Conservation (phyloP, 2,329 filamentous ascomycete species). For the Lachnellula subtilissima region DNA sequence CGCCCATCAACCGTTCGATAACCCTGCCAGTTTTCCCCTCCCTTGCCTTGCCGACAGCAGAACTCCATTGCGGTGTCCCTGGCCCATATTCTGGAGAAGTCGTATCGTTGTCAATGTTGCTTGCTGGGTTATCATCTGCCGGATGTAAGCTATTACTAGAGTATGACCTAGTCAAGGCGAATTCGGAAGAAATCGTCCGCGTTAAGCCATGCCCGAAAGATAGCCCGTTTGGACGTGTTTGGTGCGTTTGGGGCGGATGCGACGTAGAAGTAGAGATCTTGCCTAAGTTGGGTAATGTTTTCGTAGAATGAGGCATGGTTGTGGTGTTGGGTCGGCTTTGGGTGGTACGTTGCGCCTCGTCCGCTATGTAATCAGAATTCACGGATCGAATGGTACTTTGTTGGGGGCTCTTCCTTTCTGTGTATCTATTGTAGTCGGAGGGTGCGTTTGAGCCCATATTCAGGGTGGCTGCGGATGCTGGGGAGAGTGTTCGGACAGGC, state of each 20-base stretch:
- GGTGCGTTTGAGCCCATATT: slow-evolving; percentile 15
- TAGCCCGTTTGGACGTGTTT: slow-evolving; percentile 15
- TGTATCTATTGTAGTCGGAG: slow-evolving; percentile 3
- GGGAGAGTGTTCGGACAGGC: slow-evolving; percentile 22
- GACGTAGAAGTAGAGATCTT: slow-evolving; percentile 11
- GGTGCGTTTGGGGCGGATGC: slow-evolving; percentile 19
- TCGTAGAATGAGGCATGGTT: slow-evolving; percentile 19
- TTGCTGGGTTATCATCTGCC: slow-evolving; percentile 13
- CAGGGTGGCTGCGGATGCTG: slow-evolving; percentile 26
- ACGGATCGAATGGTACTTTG: slow-evolving; percentile 27
- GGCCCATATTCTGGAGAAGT: background rate
- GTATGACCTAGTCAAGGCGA: slow-evolving; percentile 24
- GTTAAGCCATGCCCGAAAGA: slow-evolving; percentile 16
- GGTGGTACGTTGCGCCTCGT: slow-evolving; percentile 3
- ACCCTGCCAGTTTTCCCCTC: slow-evolving; percentile 71
- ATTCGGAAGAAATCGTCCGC: slow-evolving; percentile 29
- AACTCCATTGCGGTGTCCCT: slow-evolving; percentile 47
- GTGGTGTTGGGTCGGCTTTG: too few relatives aligned
- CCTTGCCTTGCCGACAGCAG: slow-evolving; percentile 64
- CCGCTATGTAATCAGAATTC: slow-evolving; percentile 17
- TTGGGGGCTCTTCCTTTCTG: slow-evolving; percentile 13
- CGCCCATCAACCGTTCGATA: slow-evolving; percentile 75
- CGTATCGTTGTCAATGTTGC: slow-evolving; percentile 1
- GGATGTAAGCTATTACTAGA: slow-evolving; percentile 16
- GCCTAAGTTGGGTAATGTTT: slow-evolving; percentile 9